Conservation (phyloP, 306 rosid species). For the Elaeagnus macrophylla region DNA sequence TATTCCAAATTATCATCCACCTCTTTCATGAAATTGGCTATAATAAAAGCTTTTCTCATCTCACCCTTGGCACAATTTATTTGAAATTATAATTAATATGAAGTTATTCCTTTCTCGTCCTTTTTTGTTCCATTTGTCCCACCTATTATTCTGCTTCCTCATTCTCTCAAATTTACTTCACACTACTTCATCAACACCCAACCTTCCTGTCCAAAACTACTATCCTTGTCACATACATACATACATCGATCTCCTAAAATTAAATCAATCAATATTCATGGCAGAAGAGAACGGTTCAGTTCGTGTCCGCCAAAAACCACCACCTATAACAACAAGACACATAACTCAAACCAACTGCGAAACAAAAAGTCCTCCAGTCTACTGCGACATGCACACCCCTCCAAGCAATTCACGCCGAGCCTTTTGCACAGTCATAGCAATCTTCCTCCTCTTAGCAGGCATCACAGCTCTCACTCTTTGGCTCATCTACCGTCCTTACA, state of each 20-base stretch:
- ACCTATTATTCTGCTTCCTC: slow-evolving; percentile 17
- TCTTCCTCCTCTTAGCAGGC: slow-evolving; percentile 53
- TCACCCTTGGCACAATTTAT: too few relatives aligned
- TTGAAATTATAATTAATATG: too few relatives aligned
- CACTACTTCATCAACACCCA: slow-evolving; percentile 13
- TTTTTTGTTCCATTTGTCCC: slow-evolving; percentile 20
- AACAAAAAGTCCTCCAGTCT: too few relatives aligned
- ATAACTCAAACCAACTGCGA: too few relatives aligned
- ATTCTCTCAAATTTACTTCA: slow-evolving; percentile 13
- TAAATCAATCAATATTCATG: slow-evolving; percentile 18
- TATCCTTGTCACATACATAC: background rate
- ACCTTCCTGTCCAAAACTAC: background rate
- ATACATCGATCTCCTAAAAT: slow-evolving; percentile 7
- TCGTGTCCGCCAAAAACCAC: background rate
- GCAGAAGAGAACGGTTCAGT: too few relatives aligned
- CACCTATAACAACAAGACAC: slow-evolving; percentile 5
- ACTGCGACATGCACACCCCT: background rate
- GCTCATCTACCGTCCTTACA: slow-evolving; percentile 73
- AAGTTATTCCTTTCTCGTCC: background rate
- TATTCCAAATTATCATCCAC: too few relatives aligned
- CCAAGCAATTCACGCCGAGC: slow-evolving; percentile 18
- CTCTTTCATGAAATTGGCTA: too few relatives aligned
- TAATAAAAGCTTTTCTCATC: too few relatives aligned
- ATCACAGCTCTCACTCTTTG: slow-evolving; percentile 44
- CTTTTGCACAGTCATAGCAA: slow-evolving; percentile 41